Evolutionary conservation across 805 yeast species (phyloP), one percentile per base, ranked within the genome.

Genomic region (Candida golubevii): DNA sequence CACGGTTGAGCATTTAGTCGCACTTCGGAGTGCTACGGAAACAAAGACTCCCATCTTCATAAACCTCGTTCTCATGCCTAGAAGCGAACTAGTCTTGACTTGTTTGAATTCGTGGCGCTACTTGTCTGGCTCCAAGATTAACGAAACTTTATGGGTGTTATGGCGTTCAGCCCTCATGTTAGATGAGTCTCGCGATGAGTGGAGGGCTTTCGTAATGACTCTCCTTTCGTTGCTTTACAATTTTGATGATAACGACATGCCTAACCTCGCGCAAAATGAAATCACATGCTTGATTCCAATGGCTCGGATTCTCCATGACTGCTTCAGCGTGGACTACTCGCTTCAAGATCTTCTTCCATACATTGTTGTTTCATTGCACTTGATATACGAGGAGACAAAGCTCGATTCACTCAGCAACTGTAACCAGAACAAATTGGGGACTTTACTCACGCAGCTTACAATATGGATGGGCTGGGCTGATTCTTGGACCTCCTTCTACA

Each of bases 381-480:
- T 89, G 33, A 65, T 88, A 2, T 67, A 89, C 42, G 97, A 91
- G 60, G 97, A 91, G 48, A 61, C 75, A 37, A 73, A 75, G 41
- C 66, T 91, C 28, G 80, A 85, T 53, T 63, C 78, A 1, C 62
- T 79, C 26, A 67, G 73, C 6, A 44, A 56, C 3, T 43, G 54
- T 0, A 59, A 66, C 8, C 63, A 72, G 10, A 53, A 65, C 4
- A 62, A 63, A 29, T 54, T 90, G 27, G 80, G 84, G 0, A 26
- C 65, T 1, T 60, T 89, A 18, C 60, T 89, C n/a, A 67, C 82
- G 0, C 84, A 83, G 51, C 58, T 86, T 11, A 74, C 83, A 0
- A 53, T 69, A 10, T 79, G 87, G 82, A 77, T 83, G 79, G 81
- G 85, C 6, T 86, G 96, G 95, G 77, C 82, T 9, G 79, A 71